These are phyloP conservation scores for Saccharomyces hybrid DNA, from an alignment of 1,139 yeast genomes.

Conservation along the genomic window DNA sequence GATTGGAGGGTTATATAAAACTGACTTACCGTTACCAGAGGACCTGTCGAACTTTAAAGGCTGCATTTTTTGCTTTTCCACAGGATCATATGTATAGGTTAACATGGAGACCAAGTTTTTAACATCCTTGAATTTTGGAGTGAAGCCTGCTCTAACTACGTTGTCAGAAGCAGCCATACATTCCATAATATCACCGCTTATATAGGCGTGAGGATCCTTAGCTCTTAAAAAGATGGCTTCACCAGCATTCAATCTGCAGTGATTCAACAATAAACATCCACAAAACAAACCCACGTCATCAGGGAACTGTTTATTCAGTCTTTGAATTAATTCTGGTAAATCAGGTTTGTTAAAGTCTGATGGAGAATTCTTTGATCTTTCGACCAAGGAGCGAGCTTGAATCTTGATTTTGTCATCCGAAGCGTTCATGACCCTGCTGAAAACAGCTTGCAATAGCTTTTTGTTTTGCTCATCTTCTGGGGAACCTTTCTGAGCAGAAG, in stretches of 20 bases:
- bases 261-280: slow-evolving; percentile 87
- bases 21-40: slow-evolving; percentile 56
- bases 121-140: slow-evolving; percentile 96
- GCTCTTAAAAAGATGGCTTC: slow-evolving; percentile 97
- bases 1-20: slow-evolving; percentile 89
- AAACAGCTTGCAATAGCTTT: slow-evolving; percentile 61
- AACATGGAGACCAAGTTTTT: slow-evolving; percentile 80
- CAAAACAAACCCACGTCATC: slow-evolving; percentile 91
- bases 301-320: slow-evolving; percentile 84
- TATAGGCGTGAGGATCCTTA: slow-evolving; percentile 96
- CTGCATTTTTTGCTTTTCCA: slow-evolving; percentile 86
- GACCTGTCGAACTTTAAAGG: slow-evolving; percentile 56
- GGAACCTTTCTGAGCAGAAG: slow-evolving; percentile 40
- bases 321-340: slow-evolving; percentile 62
- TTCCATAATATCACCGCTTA: slow-evolving; percentile 92
- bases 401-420: slow-evolving; percentile 45
- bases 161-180: slow-evolving; percentile 99
- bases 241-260: slow-evolving; percentile 75
- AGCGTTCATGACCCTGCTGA: slow-evolving; percentile 77
- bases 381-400: slow-evolving; percentile 54
- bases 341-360: slow-evolving; percentile 37
- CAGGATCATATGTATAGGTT: slow-evolving; percentile 83
- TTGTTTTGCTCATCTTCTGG: slow-evolving; percentile 47
- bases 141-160: slow-evolving; percentile 96
- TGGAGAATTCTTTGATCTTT: slow-evolving; percentile 50